Evolutionary conservation across 805 yeast species (phyloP), one percentile per base, ranked within the genome.

Genomic region (Kluyveromyces nonfermentans): DNA sequence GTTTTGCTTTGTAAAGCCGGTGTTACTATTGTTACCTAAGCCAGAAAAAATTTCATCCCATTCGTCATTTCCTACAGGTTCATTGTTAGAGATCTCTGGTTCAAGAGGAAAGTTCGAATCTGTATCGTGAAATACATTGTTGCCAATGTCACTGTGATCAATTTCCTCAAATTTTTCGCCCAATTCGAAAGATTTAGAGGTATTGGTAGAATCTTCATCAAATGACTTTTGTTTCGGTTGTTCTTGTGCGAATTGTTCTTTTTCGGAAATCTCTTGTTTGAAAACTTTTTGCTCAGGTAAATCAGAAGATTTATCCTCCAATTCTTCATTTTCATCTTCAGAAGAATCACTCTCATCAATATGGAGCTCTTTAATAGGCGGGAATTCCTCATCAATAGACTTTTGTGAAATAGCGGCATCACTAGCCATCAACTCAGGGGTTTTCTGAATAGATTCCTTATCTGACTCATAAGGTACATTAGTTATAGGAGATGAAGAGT

Each of bases 11-110:
- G 41, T 15, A n/a, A 44, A 37, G 15, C 36, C 41, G 21, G 32
- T 17, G 9, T 40, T 34, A 17, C 37, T 41, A 16, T 50, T 37
- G 50, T 82, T 82, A 15, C 90, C 89, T 59, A 85, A 84, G 0
- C 94, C 95, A 3, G 94, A 90, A 67, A 88, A 88, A 20, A 88
- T 73, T 65, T 86, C 89, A 56, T 88, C 96, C 97, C 97, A 88
- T 61, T 88, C 97, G 55, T 86, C 95, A 42, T 71, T 74, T 25
- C 63, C 66, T 46, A 56, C 63, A 47, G 55, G 55, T 8, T 43
- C 42, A 14, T 40, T 19, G 5, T 21, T 41, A 16, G 41, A 38
- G 12, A 10, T 33, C 22, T 38, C 34, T 3, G 20, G 12, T 18
- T 31, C 34, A 31, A 38, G 4, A 14, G 21, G 41, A n/a, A 18